A percentile compares a stretch with the other conserved stretches of the same genome.
phyloP scores from a whole-genome alignment of 228 moss, liverwort and hornwort species.

The Sphagnum fallax region DNA sequence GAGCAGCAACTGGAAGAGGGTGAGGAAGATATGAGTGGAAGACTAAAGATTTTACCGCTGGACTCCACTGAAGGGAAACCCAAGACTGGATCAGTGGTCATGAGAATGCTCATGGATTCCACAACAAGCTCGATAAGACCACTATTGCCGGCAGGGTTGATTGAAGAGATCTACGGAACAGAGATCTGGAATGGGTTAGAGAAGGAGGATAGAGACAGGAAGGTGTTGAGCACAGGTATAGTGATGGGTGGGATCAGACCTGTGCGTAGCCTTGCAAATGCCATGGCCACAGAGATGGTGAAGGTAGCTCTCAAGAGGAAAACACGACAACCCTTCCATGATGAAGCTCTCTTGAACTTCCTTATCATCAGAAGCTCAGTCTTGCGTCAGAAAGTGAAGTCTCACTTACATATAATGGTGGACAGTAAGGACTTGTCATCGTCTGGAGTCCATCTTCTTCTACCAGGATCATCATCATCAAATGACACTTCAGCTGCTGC shows the following conservation, averaged over 20 bases:
- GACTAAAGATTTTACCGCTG: not conserved
- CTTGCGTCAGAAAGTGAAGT: conserved; percentile 12
- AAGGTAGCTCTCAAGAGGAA: conserved; percentile 18
- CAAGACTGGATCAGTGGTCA: not conserved
- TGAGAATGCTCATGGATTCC: not conserved
- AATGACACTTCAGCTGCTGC: conserved; percentile 5
- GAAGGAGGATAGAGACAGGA: conserved; percentile 16
- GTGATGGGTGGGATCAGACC: conserved; percentile 22
- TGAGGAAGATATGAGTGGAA: conserved; percentile 13
- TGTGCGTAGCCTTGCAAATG: conserved; percentile 17
- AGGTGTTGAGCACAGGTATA: conserved; percentile 18
- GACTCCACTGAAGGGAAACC: not conserved
- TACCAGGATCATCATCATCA: not conserved
- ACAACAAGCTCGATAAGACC: conserved; percentile 2
- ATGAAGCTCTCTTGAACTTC: conserved; percentile 27
- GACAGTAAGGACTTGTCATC: conserved; percentile 10
- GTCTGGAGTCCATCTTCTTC: conserved; percentile 14
- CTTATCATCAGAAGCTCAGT: conserved; percentile 25
- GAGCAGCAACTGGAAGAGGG: conserved; percentile 2
- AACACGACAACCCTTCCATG: conserved; percentile 20
- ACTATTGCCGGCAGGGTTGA: conserved; percentile 1
- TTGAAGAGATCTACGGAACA: conserved; percentile 21
- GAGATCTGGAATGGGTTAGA: conserved; percentile 21
- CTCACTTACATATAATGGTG: conserved; percentile 11
- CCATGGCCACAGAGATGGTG: conserved; percentile 26